These are phyloP conservation scores for Jatropha podagrica DNA, from an alignment of 441 rosid genomes.

Conservation along the genomic window DNA sequence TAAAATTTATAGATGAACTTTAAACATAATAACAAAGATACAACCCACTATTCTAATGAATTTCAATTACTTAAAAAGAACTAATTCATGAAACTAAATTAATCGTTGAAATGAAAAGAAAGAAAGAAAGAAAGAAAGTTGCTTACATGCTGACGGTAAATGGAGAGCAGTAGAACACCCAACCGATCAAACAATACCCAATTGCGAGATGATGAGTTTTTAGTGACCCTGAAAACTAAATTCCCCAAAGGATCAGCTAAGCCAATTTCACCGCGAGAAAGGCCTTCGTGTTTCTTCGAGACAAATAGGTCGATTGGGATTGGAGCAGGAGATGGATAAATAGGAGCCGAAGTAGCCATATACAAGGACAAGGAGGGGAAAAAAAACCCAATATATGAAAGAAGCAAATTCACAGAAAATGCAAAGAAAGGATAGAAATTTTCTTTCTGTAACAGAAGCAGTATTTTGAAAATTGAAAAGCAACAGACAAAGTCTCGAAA, in stretches of 20 bases:
- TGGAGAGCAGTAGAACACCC: constrained; percentile 46
- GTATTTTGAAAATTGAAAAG: background rate
- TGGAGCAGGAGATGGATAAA: constrained; percentile 29
- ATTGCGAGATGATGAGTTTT: constrained; percentile 29
- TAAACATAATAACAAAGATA: too few relatives aligned
- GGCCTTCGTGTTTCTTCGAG: constrained; percentile 62
- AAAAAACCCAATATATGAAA: background rate
- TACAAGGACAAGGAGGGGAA: background rate
- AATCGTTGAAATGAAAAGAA: background rate
- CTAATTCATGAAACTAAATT: background rate
- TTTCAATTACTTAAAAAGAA: background rate
- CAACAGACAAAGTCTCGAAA: background rate
- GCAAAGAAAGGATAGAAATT: background rate
- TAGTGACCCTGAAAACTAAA: constrained; percentile 41
- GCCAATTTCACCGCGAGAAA: constrained; percentile 52
- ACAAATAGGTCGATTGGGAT: constrained; percentile 73
- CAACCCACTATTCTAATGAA: too few relatives aligned
- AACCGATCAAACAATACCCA: constrained; percentile 48
- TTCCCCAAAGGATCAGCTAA: constrained; percentile 63
- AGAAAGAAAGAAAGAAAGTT: background rate
- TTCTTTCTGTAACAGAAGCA: background rate
- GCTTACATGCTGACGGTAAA: constrained; percentile 50
- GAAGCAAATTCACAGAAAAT: background rate
- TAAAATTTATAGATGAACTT: too few relatives aligned
- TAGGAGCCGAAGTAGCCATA: constrained; percentile 37